Evolutionary conservation across 176 grass and related monocot genomes (phyloP).

Genomic region (Elaeis guineensis): DNA sequence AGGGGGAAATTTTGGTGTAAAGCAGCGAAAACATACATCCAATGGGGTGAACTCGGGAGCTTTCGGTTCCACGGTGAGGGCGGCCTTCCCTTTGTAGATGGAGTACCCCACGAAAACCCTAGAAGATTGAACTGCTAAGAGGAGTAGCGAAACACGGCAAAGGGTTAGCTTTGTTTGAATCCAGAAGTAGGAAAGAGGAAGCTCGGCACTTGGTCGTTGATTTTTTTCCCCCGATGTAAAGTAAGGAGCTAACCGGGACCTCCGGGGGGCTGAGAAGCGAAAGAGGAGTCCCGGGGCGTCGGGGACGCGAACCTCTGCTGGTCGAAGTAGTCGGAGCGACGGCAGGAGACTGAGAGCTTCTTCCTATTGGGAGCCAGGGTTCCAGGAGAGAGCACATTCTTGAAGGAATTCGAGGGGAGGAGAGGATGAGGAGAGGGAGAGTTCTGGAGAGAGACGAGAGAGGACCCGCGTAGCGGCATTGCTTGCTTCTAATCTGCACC

Average conservation of each 20-base stretch:
- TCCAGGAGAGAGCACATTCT: not conserved
- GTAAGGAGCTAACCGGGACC: not conserved
- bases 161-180: not conserved
- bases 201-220: too few species aligned
- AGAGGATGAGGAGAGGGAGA: not conserved
- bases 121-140: conserved; percentile 21
- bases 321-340: conserved; percentile 14
- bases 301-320: conserved; percentile 5
- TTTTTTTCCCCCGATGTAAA: not conserved
- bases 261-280: not conserved
- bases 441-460: conserved; percentile 4
- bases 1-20: not conserved
- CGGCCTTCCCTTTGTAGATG: conserved; percentile 46
- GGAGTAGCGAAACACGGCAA: not conserved
- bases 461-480: not conserved
- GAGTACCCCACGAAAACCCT: conserved; percentile 39
- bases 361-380: conserved; percentile 5
- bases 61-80: conserved; percentile 24
- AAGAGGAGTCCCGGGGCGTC: not conserved
- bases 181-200: too few species aligned
- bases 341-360: conserved; percentile 11
- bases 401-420: not conserved
- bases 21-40: conserved; percentile 16
- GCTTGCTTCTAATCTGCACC: too few species aligned
- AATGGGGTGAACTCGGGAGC: conserved; percentile 31